phyloP scores from a whole-genome alignment of 345 rosid genomes.

The Bruguiera sexangula region DNA sequence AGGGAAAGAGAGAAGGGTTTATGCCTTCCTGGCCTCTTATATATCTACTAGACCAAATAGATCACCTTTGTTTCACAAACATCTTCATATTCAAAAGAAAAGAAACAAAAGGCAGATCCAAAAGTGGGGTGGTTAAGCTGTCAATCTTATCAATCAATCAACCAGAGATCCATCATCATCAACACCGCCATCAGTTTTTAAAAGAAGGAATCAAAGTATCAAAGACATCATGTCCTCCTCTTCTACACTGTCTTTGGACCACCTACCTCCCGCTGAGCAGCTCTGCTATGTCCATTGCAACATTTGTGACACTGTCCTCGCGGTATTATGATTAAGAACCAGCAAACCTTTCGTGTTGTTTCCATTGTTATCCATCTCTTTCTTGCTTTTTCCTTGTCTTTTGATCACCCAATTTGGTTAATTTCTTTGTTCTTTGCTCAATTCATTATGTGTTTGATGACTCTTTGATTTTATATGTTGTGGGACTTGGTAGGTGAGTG shows the following conservation, averaged over 20 bases:
- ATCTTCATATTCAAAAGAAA: slow-evolving; percentile 17
- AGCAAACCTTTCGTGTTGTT: background rate
- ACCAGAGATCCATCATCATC: slow-evolving; percentile 24
- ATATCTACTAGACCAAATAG: slow-evolving; percentile 23
- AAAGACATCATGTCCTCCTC: slow-evolving; percentile 35
- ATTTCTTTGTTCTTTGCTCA: slow-evolving; percentile 1
- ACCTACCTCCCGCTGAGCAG: slow-evolving; percentile 60
- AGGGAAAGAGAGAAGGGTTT: slow-evolving; percentile 14
- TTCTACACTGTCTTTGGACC: slow-evolving; percentile 37
- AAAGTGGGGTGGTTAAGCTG: slow-evolving; percentile 52
- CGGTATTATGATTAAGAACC: slow-evolving; percentile 38
- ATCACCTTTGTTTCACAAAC: slow-evolving; percentile 34
- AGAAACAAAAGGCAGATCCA: slow-evolving; percentile 40
- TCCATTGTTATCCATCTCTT: background rate
- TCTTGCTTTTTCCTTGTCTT: background rate
- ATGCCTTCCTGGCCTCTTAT: slow-evolving; percentile 18
- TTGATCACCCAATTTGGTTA: background rate
- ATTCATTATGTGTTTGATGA: background rate
- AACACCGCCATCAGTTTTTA: slow-evolving; percentile 23
- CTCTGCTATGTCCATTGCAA: slow-evolving; percentile 99
- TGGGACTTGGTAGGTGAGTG: slow-evolving; percentile 60
- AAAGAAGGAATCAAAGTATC: slow-evolving; percentile 20
- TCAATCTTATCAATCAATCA: slow-evolving; percentile 52
- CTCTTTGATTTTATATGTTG: background rate
- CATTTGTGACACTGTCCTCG: slow-evolving; percentile 90